These are phyloP conservation scores for Fraxinus xanthoxyloides DNA, from an alignment of 305 asterid species.

Conservation along the genomic window DNA sequence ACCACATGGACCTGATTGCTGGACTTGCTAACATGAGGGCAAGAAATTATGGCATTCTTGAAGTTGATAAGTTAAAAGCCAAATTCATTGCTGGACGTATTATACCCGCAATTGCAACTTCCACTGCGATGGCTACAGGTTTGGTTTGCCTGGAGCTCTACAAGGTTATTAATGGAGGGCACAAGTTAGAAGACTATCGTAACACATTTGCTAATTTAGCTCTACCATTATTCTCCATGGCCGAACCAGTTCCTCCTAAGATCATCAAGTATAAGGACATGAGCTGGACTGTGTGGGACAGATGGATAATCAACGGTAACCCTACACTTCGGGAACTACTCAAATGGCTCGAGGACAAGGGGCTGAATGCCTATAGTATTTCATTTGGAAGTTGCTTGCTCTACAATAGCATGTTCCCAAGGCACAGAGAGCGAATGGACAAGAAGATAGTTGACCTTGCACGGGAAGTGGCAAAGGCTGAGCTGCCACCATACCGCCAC, in stretches of 20 bases:
- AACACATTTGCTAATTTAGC: slow-evolving; percentile 91
- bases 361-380: slow-evolving; percentile 80
- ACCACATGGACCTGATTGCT: slow-evolving; percentile 90
- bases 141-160: slow-evolving; percentile 90
- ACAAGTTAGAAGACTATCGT: slow-evolving; percentile 84
- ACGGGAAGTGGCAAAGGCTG: slow-evolving; percentile 73
- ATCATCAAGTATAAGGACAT: slow-evolving; percentile 60
- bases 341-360: slow-evolving; percentile 75
- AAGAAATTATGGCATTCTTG: slow-evolving; percentile 83
- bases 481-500: slow-evolving; percentile 63
- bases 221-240: slow-evolving; percentile 85
- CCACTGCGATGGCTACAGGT: slow-evolving; percentile 96
- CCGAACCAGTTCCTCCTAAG: slow-evolving; percentile 86
- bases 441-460: slow-evolving; percentile 67
- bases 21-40: slow-evolving; percentile 99
- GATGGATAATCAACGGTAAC: slow-evolving; percentile 64
- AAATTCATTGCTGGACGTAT: slow-evolving; percentile 93
- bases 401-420: slow-evolving; percentile 79
- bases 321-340: slow-evolving; percentile 75
- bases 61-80: slow-evolving; percentile 91
- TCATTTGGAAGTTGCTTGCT: slow-evolving; percentile 87
- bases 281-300: slow-evolving; percentile 98
- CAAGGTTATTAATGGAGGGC: slow-evolving; percentile 69
- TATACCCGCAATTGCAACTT: slow-evolving; percentile 89
- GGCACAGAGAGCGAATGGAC: slow-evolving; percentile 86